Evolutionary conservation across 768 basidiomycete species (phyloP).

Genomic region (Agaricus sinodeliciosus): DNA sequence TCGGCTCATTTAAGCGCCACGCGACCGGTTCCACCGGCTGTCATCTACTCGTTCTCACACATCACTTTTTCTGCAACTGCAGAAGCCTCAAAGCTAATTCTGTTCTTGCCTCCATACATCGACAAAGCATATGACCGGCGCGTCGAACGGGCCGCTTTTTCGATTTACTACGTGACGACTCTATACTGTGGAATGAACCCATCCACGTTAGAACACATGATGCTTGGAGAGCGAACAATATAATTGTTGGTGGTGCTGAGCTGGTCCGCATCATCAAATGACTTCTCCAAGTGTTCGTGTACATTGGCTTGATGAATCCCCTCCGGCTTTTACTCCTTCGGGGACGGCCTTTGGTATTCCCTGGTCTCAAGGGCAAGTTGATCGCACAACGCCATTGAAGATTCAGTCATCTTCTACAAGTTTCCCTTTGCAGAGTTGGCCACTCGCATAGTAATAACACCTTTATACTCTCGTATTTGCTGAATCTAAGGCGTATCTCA

Average conservation of each 20-base stretch:
- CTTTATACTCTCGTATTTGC: neutral
- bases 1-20: too few relatives aligned
- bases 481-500: neutral
- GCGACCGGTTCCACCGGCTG: too few relatives aligned
- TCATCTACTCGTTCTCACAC: neutral
- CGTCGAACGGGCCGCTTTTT: neutral
- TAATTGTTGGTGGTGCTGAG: neutral
- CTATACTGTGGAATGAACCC: neutral
- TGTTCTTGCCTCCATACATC: neutral
- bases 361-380: slow-evolving; percentile 29
- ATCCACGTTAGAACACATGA: slow-evolving; percentile 6
- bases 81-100: neutral
- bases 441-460: slow-evolving; percentile 26
- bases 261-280: slow-evolving; percentile 11
- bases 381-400: slow-evolving; percentile 27
- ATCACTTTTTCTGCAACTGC: neutral
- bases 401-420: neutral
- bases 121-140: neutral
- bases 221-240: neutral
- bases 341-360: slow-evolving; percentile 31
- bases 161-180: neutral
- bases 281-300: slow-evolving; percentile 20
- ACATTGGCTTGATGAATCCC: slow-evolving; percentile 26
- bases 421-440: slow-evolving; percentile 24
- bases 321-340: slow-evolving; percentile 22